Evolutionary conservation across 441 rosid species (phyloP).

Genomic region (Adansonia grandidieri): DNA sequence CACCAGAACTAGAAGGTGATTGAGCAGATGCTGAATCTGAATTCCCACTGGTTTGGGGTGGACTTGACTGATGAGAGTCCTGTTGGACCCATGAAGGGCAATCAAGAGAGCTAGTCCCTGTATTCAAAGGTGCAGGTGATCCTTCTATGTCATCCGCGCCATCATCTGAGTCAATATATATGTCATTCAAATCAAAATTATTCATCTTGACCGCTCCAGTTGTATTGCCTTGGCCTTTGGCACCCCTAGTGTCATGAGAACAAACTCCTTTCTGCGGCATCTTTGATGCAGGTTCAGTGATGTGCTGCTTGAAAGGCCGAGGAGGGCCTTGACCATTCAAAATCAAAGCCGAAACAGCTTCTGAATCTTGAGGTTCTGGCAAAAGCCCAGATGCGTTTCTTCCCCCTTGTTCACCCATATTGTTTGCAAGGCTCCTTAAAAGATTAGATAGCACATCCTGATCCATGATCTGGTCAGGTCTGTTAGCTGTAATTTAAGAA

Average conservation of each 20-base stretch:
- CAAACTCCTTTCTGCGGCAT: constrained; percentile 46
- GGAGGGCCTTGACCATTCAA: constrained; percentile 51
- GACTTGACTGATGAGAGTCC: constrained; percentile 89
- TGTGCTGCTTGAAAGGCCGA: constrained; percentile 47
- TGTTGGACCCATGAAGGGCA: constrained; percentile 81
- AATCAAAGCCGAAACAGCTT: constrained; percentile 47
- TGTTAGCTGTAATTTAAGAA: constrained; percentile 62
- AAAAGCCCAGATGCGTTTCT: constrained; percentile 59
- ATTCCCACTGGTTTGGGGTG: constrained; percentile 87
- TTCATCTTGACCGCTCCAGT: constrained; percentile 61
- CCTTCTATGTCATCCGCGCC: constrained; percentile 75
- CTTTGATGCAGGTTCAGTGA: constrained; percentile 41
- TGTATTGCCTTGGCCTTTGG: constrained; percentile 42
- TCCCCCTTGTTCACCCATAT: constrained; percentile 58
- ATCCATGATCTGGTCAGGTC: constrained; percentile 64
- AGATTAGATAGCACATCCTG: constrained; percentile 75
- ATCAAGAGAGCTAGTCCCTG: constrained; percentile 68
- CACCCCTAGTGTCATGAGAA: constrained; percentile 36
- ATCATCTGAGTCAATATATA: constrained; percentile 79
- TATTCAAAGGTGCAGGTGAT: constrained; percentile 63
- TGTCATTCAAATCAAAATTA: constrained; percentile 90
- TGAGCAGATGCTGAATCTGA: constrained; percentile 95
- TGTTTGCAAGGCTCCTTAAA: constrained; percentile 72
- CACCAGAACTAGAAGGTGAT: constrained; percentile 91
- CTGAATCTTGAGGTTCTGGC: constrained; percentile 64